Evolutionary conservation across 441 rosid genomes (phyloP).

Genomic region (Codiaeum variegatum): DNA sequence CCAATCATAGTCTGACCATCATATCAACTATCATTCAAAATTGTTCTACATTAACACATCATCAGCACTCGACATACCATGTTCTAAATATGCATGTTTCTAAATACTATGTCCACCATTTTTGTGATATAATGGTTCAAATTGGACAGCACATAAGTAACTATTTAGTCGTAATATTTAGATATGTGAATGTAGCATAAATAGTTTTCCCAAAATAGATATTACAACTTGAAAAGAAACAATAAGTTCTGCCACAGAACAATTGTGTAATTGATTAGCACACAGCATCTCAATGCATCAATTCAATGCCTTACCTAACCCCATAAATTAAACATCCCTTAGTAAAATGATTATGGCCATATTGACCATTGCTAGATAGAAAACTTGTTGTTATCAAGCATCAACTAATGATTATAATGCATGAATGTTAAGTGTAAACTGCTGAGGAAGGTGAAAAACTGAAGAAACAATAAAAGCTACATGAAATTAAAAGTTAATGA

Average conservation of each 20-base stretch:
- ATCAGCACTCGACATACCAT: neutral
- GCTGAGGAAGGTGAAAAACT: neutral
- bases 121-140: neutral
- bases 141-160: neutral
- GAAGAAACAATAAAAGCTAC: neutral
- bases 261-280: neutral
- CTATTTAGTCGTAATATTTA: neutral
- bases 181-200: neutral
- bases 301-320: neutral
- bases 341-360: neutral
- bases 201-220: neutral
- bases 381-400: slow-evolving; percentile 2
- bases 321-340: neutral
- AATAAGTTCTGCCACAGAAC: neutral
- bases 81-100: neutral
- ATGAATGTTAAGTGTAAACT: neutral
- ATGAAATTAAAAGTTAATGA: neutral
- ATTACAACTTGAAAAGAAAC: neutral
- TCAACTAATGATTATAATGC: slow-evolving; percentile 4
- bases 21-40: neutral
- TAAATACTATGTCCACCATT: neutral
- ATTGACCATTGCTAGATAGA: neutral
- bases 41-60: neutral
- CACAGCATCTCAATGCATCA: neutral
- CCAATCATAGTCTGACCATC: slow-evolving; percentile 12